A percentile compares a stretch with the other conserved stretches of the same genome.
Evolutionary conservation across 768 basidiomycete genomes (phyloP).

Genomic region (Pluteus cervinus): DNA sequence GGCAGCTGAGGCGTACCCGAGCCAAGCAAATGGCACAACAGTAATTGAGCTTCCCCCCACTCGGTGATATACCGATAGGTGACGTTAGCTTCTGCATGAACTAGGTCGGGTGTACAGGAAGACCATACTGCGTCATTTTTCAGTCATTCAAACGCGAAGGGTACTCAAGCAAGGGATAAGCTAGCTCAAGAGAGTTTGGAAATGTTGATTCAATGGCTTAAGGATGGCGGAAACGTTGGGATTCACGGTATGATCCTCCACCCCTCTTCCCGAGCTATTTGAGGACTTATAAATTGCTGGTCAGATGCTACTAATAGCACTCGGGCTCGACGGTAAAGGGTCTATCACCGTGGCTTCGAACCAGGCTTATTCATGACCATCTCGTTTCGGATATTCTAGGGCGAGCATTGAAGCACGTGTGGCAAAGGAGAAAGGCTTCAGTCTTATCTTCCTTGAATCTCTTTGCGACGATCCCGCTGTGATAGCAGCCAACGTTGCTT

Average conservation of each 20-base stretch:
- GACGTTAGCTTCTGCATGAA: neutral
- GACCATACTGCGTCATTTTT: slow-evolving; percentile 92
- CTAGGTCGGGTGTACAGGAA: slow-evolving; percentile 76
- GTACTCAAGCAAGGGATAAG: slow-evolving; percentile 68
- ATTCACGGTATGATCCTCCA: slow-evolving; percentile 72
- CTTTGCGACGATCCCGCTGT: slow-evolving; percentile 90
- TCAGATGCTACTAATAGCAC: slow-evolving; percentile 97
- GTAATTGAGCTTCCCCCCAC: slow-evolving; percentile 38
- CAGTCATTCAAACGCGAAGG: slow-evolving; percentile 77
- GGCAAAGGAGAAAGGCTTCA: slow-evolving; percentile 78
- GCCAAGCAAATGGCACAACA: slow-evolving; percentile 76
- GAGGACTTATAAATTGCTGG: neutral
- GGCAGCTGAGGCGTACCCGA: slow-evolving; percentile 83
- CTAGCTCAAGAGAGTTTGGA: slow-evolving; percentile 91
- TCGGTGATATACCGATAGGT: neutral
- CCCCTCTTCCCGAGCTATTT: neutral
- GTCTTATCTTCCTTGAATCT: slow-evolving; percentile 91
- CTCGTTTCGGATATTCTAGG: slow-evolving; percentile 30
- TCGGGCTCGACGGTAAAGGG: slow-evolving; percentile 53
- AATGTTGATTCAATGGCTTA: slow-evolving; percentile 92
- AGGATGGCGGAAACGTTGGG: slow-evolving; percentile 92
- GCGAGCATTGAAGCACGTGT: slow-evolving; percentile 82
- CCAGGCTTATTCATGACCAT: neutral
- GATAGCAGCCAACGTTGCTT: slow-evolving; percentile 92
- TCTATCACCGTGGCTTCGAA: neutral